phyloP scores from a whole-genome alignment of 208 protist species.

The Trypanosoma lewisi region DNA sequence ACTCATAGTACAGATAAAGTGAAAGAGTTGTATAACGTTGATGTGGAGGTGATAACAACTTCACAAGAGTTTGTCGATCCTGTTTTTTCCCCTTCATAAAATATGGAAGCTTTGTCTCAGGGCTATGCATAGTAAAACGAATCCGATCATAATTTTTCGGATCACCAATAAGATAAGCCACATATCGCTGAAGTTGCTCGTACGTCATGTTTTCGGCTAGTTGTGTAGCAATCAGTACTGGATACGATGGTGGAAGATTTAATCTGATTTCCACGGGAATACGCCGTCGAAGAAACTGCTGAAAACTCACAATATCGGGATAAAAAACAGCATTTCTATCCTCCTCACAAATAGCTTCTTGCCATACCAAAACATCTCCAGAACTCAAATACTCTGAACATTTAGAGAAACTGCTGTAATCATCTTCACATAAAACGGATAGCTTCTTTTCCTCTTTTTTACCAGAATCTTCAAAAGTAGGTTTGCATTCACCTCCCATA shows the following conservation, averaged over 20 bases:
- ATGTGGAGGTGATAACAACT: conserved; percentile 69
- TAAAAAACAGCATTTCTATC: conserved; percentile 74
- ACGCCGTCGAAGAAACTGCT: conserved; percentile 68
- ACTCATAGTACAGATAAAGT: conserved; percentile 83
- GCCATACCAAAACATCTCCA: conserved; percentile 75
- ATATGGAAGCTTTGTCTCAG: conserved; percentile 79
- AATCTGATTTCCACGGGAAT: conserved; percentile 78
- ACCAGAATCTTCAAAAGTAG: background rate
- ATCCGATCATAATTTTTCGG: conserved; percentile 73
- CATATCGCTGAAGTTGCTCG: conserved; percentile 87
- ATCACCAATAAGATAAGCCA: conserved; percentile 67
- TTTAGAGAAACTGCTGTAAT: conserved; percentile 34
- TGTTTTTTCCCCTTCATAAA: conserved; percentile 84
- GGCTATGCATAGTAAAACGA: conserved; percentile 86
- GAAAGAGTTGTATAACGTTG: conserved; percentile 38
- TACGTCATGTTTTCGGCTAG: conserved; percentile 84
- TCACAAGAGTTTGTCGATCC: conserved; percentile 60
- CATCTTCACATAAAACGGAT: conserved; percentile 49
- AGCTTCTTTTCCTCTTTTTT: conserved; percentile 20
- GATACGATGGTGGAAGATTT: conserved; percentile 64
- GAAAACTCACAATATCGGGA: conserved; percentile 73
- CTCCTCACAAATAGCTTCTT: conserved; percentile 41
- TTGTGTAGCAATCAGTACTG: conserved; percentile 61
- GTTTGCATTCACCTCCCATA: background rate
- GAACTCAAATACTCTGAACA: conserved; percentile 43